These are phyloP conservation scores for Fraxinus floribunda DNA, from an alignment of 305 asterid genomes.

Conservation along the genomic window DNA sequence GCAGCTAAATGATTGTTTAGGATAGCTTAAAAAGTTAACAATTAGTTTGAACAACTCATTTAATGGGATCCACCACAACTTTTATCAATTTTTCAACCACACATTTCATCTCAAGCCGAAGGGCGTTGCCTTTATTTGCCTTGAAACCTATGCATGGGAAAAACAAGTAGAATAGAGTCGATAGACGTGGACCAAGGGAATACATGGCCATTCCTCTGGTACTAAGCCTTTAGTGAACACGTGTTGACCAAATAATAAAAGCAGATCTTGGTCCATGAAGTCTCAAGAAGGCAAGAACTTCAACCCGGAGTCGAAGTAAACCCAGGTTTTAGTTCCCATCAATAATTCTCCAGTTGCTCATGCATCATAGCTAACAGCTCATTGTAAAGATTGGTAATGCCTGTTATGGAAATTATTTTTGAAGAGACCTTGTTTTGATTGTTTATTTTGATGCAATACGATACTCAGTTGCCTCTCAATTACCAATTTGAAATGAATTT, in stretches of 20 bases:
- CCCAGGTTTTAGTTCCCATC: not conserved
- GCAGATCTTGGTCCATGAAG: not conserved
- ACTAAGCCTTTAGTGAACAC: not conserved
- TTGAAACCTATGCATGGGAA: not conserved
- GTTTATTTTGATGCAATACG: not conserved
- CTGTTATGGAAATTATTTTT: not conserved
- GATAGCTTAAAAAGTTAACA: not conserved
- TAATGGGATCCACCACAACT: not conserved
- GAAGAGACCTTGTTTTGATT: not conserved
- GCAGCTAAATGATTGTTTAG: not conserved
- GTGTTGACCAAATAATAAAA: not conserved
- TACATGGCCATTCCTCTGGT: not conserved
- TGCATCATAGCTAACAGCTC: not conserved
- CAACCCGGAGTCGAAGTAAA: not conserved
- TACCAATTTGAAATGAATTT: conserved; percentile 1
- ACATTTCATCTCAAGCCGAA: not conserved
- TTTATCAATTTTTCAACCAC: not conserved
- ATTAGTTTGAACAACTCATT: too few species aligned
- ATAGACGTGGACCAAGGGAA: not conserved
- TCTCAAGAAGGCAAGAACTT: not conserved
- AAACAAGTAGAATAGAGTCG: not conserved
- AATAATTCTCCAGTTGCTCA: not conserved
- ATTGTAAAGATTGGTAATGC: not conserved
- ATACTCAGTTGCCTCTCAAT: not conserved
- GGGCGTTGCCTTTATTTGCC: not conserved